A percentile compares a stretch with the other conserved stretches of the same genome.
These are phyloP conservation scores for Fomitopsis pinicola DNA, from an alignment of 1,284 basidiomycete species.

Conservation along the genomic window DNA sequence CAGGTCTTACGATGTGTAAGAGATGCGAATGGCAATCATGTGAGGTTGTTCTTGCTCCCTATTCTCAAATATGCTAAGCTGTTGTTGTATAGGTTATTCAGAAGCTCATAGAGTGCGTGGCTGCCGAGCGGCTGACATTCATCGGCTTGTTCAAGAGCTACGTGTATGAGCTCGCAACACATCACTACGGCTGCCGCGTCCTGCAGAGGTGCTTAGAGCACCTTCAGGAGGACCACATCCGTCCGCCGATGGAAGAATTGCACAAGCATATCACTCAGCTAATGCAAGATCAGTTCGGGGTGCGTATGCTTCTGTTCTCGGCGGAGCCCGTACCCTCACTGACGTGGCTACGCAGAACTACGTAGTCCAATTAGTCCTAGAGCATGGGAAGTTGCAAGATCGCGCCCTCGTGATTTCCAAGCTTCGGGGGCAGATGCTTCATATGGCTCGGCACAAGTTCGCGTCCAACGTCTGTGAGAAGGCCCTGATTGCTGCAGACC, in stretches of 20 bases:
- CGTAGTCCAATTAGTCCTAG: conserved; percentile 92
- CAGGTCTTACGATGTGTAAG: conserved; percentile 87
- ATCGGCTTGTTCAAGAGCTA: conserved; percentile 77
- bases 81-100: conserved; percentile 62
- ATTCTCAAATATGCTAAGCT: not conserved
- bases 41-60: conserved; percentile 31
- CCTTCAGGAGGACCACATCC: conserved; percentile 64
- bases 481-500: conserved; percentile 68
- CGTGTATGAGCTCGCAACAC: conserved; percentile 82
- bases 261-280: conserved; percentile 68
- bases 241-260: conserved; percentile 82
- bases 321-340: not conserved
- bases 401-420: conserved; percentile 64
- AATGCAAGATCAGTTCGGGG: conserved; percentile 88
- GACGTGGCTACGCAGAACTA: conserved; percentile 62
- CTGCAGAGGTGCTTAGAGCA: conserved; percentile 92
- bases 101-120: conserved; percentile 81
- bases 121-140: conserved; percentile 74
- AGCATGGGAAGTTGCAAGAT: conserved; percentile 74
- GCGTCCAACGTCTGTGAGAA: conserved; percentile 98
- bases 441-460: conserved; percentile 89
- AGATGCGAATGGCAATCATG: conserved; percentile 95
- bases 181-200: conserved; percentile 95
- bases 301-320: conserved; percentile 33
- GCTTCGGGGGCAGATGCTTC: conserved; percentile 76